phyloP scores from a whole-genome alignment of 2,329 filamentous ascomycete species.

The Rosellinia necatrix region DNA sequence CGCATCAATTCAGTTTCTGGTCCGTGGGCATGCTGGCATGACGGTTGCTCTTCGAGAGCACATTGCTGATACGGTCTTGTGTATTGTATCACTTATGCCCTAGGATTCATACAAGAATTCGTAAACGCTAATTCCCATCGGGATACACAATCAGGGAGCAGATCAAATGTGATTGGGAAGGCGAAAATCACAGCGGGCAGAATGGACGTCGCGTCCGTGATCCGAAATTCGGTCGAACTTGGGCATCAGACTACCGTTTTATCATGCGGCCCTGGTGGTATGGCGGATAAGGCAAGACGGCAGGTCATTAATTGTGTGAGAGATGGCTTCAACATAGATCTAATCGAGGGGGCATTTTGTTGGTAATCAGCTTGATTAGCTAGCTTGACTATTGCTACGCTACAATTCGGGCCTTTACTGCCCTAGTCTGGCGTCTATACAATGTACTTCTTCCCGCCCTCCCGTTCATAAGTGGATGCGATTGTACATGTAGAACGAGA shows the following conservation, averaged over 20 bases:
- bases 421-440: too few relatives aligned
- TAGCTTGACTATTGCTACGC: too few relatives aligned
- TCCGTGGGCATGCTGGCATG: conserved; percentile 25
- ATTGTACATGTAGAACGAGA: too few relatives aligned
- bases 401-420: too few relatives aligned
- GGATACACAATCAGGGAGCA: not conserved
- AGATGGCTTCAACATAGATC: conserved; percentile 26
- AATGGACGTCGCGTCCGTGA: conserved; percentile 29
- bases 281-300: conserved; percentile 36
- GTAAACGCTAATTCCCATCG: conserved; percentile 1
- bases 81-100: conserved; percentile 27
- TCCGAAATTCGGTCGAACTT: conserved; percentile 21
- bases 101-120: conserved; percentile 31
- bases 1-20: conserved; percentile 14
- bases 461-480: too few relatives aligned
- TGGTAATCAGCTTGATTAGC: too few relatives aligned
- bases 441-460: too few relatives aligned
- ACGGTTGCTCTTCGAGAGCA: conserved; percentile 20
- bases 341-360: conserved; percentile 35
- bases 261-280: conserved; percentile 33
- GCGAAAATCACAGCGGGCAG: conserved; percentile 28
- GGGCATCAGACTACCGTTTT: conserved; percentile 34
- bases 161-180: conserved; percentile 24
- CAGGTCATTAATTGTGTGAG: conserved; percentile 30
- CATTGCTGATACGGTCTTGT: conserved; percentile 27